A percentile compares a stretch with the other conserved stretches of the same genome.
Conservation (phyloP, 306 rosid genomes). For the Acacia crassicarpa region DNA sequence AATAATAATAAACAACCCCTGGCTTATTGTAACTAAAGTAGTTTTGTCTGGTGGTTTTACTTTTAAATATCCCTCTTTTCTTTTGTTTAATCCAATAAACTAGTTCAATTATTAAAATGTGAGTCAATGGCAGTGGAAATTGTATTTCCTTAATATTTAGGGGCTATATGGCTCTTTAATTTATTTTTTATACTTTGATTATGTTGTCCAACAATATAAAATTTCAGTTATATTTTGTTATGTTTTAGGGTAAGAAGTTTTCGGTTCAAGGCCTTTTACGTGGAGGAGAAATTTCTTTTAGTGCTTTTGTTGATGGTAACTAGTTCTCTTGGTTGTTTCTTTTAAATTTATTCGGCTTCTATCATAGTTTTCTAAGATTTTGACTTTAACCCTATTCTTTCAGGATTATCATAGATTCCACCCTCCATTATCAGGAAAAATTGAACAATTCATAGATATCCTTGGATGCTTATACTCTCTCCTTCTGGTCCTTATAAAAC, state of each 20-base stretch:
- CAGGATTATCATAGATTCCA: too few species aligned
- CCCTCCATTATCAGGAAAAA: too few species aligned
- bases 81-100: neutral
- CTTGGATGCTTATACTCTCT: too few species aligned
- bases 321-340: conserved; percentile 38
- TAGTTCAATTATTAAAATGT: neutral
- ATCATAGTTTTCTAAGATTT: too few species aligned
- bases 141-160: neutral
- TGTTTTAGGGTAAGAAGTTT: conserved; percentile 80
- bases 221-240: conserved; percentile 17
- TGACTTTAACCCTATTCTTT: too few species aligned
- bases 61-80: neutral
- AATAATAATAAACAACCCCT: neutral
- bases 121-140: neutral
- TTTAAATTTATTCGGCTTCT: too few species aligned
- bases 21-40: conserved; percentile 10
- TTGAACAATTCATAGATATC: too few species aligned
- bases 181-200: conserved; percentile 17
- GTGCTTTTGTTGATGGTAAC: conserved; percentile 77
- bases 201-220: conserved; percentile 19
- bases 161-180: neutral
- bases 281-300: conserved; percentile 52
- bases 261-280: conserved; percentile 87
- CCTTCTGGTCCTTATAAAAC: too few species aligned
- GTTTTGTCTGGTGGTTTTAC: neutral